phyloP scores from a whole-genome alignment of 495 filamentous ascomycete species.

The Lophium mytilinum region DNA sequence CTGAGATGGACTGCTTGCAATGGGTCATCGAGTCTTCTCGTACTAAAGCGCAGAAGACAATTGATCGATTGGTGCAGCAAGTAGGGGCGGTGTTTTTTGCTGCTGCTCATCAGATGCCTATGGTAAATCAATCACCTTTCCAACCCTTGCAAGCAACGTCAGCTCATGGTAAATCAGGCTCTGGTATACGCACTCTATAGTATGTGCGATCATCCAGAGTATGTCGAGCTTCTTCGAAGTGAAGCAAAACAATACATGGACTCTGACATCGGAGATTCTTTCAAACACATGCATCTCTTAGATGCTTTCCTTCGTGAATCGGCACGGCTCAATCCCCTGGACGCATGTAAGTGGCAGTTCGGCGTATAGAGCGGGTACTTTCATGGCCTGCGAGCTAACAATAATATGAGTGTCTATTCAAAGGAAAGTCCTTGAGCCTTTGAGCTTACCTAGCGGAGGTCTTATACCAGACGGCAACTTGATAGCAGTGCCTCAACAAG shows the following conservation, averaged over 20 bases:
- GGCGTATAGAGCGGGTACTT: not conserved
- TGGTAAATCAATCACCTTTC: not conserved
- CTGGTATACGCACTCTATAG: slow-evolving; percentile 1
- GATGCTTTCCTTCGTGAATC: not conserved
- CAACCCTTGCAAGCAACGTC: not conserved
- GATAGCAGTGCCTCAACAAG: not conserved
- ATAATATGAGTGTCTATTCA: not conserved
- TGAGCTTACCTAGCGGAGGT: not conserved
- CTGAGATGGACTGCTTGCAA: slow-evolving; percentile 4
- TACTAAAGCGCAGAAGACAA: not conserved
- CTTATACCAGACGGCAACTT: not conserved
- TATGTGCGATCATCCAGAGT: slow-evolving; percentile 4
- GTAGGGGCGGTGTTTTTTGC: not conserved
- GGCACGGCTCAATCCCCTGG: not conserved
- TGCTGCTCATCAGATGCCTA: slow-evolving; percentile 7
- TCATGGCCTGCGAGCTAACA: not conserved
- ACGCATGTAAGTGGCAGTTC: not conserved
- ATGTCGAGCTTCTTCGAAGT: not conserved
- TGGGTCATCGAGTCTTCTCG: slow-evolving; percentile 2
- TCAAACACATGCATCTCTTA: not conserved
- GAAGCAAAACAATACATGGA: not conserved
- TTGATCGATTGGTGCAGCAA: not conserved
- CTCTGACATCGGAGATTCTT: not conserved
- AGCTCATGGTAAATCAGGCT: not conserved
- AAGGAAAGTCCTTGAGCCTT: not conserved